Conservation (phyloP, 108 stramenopile species). For the Nannochloropsis gaditana region DNA sequence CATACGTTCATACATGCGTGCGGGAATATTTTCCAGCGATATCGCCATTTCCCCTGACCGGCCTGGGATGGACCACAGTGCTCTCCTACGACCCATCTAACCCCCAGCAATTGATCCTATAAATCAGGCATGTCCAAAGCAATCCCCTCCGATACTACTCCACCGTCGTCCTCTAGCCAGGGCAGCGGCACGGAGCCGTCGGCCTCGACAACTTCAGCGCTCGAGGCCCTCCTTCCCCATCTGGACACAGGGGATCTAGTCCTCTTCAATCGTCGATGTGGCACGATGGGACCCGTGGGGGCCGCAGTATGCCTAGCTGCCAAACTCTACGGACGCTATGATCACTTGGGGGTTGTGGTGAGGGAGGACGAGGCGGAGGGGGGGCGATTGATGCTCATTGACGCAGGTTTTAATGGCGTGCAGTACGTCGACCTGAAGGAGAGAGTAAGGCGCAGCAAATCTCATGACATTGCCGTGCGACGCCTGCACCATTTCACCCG, state of each 20-base stretch:
- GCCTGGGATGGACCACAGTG: no score
- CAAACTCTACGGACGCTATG: conserved; percentile 29
- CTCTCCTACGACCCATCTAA: no score
- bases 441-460: conserved; percentile 34
- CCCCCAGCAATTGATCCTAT: no score
- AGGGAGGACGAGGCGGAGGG: conserved; percentile 13
- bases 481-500: neutral
- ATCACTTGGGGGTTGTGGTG: conserved; percentile 47
- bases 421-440: conserved; percentile 31
- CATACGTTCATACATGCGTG: no score
- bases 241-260: conserved; percentile 45
- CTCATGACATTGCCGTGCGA: conserved; percentile 33
- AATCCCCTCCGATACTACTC: no score
- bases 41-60: no score
- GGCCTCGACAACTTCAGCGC: neutral
- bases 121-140: no score
- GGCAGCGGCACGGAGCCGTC: no score
- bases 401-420: conserved; percentile 41
- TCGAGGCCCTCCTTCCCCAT: neutral
- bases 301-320: conserved; percentile 29
- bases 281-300: conserved; percentile 29
- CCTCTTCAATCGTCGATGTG: conserved; percentile 39
- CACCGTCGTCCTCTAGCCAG: no score
- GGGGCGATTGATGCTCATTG: conserved; percentile 19
- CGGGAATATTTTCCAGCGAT: no score